phyloP scores from a whole-genome alignment of 441 rosid species.

The Corymbia calophylla region DNA sequence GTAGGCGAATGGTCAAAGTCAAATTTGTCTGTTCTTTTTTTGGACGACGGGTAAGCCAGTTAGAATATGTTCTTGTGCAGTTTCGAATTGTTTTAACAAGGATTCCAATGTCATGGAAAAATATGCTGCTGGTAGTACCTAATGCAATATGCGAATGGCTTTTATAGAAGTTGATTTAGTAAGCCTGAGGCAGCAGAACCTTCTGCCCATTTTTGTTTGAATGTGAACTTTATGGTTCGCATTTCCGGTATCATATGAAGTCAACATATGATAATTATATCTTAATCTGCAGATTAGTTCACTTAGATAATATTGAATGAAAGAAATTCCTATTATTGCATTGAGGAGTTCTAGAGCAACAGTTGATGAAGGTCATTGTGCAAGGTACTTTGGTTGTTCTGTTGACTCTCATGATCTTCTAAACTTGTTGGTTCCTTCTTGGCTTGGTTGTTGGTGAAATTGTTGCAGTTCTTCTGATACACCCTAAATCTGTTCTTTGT shows the following conservation, averaged over 20 bases:
- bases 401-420: background rate
- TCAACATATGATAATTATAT: background rate
- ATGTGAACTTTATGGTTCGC: background rate
- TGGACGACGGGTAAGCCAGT: background rate
- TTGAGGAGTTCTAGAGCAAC: background rate
- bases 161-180: background rate
- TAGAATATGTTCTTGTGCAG: background rate
- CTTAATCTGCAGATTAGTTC: background rate
- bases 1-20: background rate
- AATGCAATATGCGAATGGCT: background rate
- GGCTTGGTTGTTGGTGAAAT: background rate
- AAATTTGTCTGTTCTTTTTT: background rate
- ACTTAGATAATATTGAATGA: background rate
- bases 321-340: background rate
- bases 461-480: background rate
- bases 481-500: background rate
- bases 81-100: background rate
- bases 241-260: background rate
- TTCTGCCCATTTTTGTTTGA: background rate
- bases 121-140: background rate
- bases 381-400: background rate
- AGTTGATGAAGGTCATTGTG: background rate
- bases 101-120: background rate
- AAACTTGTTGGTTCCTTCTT: background rate
- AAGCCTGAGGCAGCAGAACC: background rate